A percentile compares a stretch with the other conserved stretches of the same genome.
These are phyloP conservation scores for Diplotaxis tenuifolia DNA, from an alignment of 345 rosid genomes.

Conservation along the genomic window DNA sequence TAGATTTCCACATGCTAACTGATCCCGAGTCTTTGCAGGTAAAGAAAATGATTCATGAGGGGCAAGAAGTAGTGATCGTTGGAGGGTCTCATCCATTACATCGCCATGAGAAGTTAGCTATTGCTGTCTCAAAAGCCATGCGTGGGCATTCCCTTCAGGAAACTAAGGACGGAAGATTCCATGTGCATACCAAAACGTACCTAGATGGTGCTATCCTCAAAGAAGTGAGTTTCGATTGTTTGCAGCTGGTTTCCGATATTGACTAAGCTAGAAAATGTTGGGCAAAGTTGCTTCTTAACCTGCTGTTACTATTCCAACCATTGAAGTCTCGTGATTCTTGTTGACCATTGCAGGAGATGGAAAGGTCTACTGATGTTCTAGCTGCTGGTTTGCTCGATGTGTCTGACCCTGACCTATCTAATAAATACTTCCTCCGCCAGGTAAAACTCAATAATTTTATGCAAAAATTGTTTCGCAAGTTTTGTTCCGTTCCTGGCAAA, in stretches of 20 bases:
- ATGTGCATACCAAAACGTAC: constrained; percentile 89
- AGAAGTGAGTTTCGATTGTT: constrained; percentile 58
- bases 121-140: constrained; percentile 97
- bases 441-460: constrained; percentile 32
- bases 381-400: constrained; percentile 97
- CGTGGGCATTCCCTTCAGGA: constrained; percentile 95
- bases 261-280: constrained; percentile 11
- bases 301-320: constrained; percentile 21
- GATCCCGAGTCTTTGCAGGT: background rate
- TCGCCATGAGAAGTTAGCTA: constrained; percentile 92
- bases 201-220: constrained; percentile 93
- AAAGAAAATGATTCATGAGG: constrained; percentile 24
- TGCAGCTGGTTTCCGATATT: background rate
- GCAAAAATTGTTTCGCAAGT: background rate
- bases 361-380: constrained; percentile 90
- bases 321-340: background rate
- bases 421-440: constrained; percentile 89
- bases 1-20: background rate
- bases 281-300: background rate
- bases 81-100: constrained; percentile 88
- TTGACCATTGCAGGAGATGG: constrained; percentile 79
- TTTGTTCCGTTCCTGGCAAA: constrained; percentile 1
- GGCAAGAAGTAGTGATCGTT: constrained; percentile 86
- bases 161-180: constrained; percentile 94
- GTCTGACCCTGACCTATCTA: constrained; percentile 92